Evolutionary conservation across 208 protist genomes (phyloP).

Genomic region (Wallacemonas sp.): DNA sequence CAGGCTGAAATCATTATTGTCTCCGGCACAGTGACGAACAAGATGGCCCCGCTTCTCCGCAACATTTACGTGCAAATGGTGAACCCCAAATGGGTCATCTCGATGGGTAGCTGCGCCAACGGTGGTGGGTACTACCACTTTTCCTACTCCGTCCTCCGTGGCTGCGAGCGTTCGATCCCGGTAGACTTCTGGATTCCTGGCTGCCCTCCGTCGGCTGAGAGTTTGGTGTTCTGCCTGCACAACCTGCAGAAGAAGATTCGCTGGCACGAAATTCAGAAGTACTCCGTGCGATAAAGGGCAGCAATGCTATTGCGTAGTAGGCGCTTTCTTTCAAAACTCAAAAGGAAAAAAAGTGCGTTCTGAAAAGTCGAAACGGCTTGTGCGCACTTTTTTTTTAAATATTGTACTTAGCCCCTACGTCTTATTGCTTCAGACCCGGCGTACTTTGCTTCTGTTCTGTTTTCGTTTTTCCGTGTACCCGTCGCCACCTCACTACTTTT

Average conservation of each 20-base stretch:
- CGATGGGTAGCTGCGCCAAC: slow-evolving; percentile 98
- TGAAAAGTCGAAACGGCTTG: too few species aligned
- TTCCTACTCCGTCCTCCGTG: slow-evolving; percentile 96
- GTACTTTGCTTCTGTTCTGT: too few species aligned
- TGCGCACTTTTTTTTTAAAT: too few species aligned
- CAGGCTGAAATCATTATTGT: slow-evolving; percentile 99
- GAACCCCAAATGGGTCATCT: slow-evolving; percentile 94
- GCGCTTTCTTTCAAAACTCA: neutral
- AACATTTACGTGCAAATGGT: slow-evolving; percentile 98
- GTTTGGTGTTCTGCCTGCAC: slow-evolving; percentile 90
- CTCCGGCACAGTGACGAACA: slow-evolving; percentile 99
- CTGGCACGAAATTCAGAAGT: slow-evolving; percentile 93
- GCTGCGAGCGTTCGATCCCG: slow-evolving; percentile 97
- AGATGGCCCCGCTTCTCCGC: slow-evolving; percentile 98
- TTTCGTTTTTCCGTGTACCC: too few species aligned
- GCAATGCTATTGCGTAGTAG: neutral
- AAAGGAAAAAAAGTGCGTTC: too few species aligned
- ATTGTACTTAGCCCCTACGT: too few species aligned
- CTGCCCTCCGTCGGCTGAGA: slow-evolving; percentile 97
- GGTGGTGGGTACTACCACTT: slow-evolving; percentile 99
- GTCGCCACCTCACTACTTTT: too few species aligned
- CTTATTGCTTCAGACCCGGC: too few species aligned
- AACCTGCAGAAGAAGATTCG: slow-evolving; percentile 93
- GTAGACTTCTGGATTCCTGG: slow-evolving; percentile 99
- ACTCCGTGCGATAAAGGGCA: slow-evolving; percentile 71